A percentile compares a stretch with the other conserved stretches of the same genome.
Evolutionary conservation across 495 filamentous ascomycete species (phyloP).

Genomic region (Hyaloscypha bicolor): DNA sequence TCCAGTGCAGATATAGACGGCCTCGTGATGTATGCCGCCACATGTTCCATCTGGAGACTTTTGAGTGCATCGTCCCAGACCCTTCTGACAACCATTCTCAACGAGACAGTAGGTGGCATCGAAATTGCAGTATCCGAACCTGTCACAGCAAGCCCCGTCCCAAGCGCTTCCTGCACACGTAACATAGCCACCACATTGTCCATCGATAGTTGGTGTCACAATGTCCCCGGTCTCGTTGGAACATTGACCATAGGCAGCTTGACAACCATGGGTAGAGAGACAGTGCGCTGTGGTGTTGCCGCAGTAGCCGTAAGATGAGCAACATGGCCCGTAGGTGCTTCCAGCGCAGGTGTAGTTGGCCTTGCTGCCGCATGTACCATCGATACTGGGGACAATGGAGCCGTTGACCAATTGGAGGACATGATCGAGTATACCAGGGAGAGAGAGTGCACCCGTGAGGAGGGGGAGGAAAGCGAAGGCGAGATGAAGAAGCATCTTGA

Average conservation of each 20-base stretch:
- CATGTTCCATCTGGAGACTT: constrained; percentile 30
- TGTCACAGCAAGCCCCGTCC: constrained; percentile 20
- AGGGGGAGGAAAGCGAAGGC: not conserved
- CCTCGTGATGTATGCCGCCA: constrained; percentile 18
- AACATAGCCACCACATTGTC: constrained; percentile 6
- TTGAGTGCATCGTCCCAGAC: constrained; percentile 10
- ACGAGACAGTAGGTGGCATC: constrained; percentile 7
- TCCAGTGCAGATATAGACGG: constrained; percentile 15
- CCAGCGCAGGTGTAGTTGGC: constrained; percentile 2
- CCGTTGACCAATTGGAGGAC: not conserved
- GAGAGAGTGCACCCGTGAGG: not conserved
- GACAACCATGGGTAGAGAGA: constrained; percentile 20
- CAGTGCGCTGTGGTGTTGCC: constrained; percentile 14
- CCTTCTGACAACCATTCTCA: constrained; percentile 15
- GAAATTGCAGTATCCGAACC: constrained; percentile 15
- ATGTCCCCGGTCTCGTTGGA: not conserved
- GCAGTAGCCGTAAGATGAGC: constrained; percentile 10
- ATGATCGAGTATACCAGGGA: not conserved
- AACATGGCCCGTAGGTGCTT: constrained; percentile 11
- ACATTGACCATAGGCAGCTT: constrained; percentile 9
- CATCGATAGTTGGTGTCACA: constrained; percentile 8
- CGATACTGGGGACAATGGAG: not conserved
- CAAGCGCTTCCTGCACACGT: constrained; percentile 12
- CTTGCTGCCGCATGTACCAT: constrained; percentile 11
- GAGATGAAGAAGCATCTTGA: not conserved